These are phyloP conservation scores for Cladosporium sp. DNA, from an alignment of 2,329 filamentous ascomycete genomes.

Conservation along the genomic window DNA sequence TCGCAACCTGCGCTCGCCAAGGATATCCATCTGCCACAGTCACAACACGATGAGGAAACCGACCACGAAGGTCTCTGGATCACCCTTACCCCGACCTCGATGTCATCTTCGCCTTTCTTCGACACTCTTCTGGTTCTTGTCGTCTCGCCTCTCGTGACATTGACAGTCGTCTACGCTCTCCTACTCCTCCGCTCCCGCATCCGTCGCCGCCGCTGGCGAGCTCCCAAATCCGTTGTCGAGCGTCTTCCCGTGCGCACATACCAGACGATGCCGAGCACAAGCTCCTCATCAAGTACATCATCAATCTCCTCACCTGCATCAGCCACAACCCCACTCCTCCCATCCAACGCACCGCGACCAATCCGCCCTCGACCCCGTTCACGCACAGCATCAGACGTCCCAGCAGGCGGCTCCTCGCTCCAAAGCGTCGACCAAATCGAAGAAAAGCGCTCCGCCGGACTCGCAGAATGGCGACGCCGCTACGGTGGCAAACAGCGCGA, in stretches of 20 bases:
- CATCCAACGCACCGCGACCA: slow-evolving; percentile 36
- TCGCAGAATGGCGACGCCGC: slow-evolving; percentile 51
- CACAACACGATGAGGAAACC: slow-evolving; percentile 8
- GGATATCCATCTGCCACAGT: slow-evolving; percentile 8
- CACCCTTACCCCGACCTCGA: slow-evolving; percentile 85
- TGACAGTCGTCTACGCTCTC: slow-evolving; percentile 88
- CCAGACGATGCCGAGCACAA: slow-evolving; percentile 69
- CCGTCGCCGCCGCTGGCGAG: slow-evolving; percentile 83
- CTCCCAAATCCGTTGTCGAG: slow-evolving; percentile 95
- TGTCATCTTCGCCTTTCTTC: slow-evolving; percentile 86
- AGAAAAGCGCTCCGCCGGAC: slow-evolving; percentile 49
- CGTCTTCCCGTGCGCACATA: slow-evolving; percentile 93
- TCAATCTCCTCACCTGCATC: slow-evolving; percentile 22
- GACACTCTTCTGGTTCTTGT: slow-evolving; percentile 96
- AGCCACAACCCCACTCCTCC: slow-evolving; percentile 72
- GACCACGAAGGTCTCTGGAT: slow-evolving; percentile 82
- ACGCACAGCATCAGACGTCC: slow-evolving; percentile 58
- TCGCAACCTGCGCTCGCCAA: slow-evolving; percentile 8
- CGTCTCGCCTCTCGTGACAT: slow-evolving; percentile 83
- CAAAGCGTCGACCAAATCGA: slow-evolving; percentile 37
- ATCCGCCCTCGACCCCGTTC: slow-evolving; percentile 56
- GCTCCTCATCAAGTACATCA: slow-evolving; percentile 45
- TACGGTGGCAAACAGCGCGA: slow-evolving; percentile 69
- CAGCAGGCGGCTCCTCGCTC: slow-evolving; percentile 30
- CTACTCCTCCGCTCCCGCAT: slow-evolving; percentile 84